Evolutionary conservation across 352 stramenopile genomes (phyloP).

Genomic region (Globisporangium carolinianum): DNA sequence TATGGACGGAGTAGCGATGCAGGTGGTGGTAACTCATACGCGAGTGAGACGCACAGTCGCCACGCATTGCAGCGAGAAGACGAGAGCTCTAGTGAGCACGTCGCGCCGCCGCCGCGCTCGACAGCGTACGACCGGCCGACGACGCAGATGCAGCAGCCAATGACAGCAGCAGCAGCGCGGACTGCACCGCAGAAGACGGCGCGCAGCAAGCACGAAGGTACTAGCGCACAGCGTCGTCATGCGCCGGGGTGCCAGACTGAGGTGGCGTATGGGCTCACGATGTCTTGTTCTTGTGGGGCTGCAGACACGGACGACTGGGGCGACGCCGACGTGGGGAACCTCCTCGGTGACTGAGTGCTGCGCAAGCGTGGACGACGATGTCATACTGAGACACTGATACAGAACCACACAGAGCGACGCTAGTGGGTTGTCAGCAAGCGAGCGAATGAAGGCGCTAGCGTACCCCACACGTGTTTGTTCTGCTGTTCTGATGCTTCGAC

Average conservation of each 20-base stretch:
- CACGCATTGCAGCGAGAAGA: constrained; percentile 12
- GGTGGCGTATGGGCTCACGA: constrained; percentile 7
- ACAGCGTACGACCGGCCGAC: constrained; percentile 24
- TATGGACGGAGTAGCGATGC: constrained; percentile 19
- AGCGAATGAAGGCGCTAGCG: no score
- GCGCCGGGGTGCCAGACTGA: constrained; percentile 6
- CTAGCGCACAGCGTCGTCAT: neutral
- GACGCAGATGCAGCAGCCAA: neutral
- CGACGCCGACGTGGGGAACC: constrained; percentile 68
- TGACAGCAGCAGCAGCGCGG: constrained; percentile 9
- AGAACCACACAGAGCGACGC: no score
- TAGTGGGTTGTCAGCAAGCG: no score
- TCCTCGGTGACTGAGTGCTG: constrained; percentile 46
- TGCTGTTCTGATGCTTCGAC: no score
- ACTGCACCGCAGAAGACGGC: constrained; percentile 21
- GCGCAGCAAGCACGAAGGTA: constrained; percentile 54
- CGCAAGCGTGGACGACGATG: no score
- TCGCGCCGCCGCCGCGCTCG: constrained; percentile 24
- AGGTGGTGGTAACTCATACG: constrained; percentile 1
- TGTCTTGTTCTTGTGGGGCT: constrained; percentile 7
- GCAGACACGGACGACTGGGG: constrained; percentile 75
- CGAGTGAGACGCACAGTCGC: constrained; percentile 10
- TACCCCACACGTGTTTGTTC: neutral
- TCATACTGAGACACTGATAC: no score
- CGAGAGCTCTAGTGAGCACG: constrained; percentile 28